A percentile compares a stretch with the other conserved stretches of the same genome.
Evolutionary conservation across 257 asterid species (phyloP).

Genomic region (Avicennia marina): DNA sequence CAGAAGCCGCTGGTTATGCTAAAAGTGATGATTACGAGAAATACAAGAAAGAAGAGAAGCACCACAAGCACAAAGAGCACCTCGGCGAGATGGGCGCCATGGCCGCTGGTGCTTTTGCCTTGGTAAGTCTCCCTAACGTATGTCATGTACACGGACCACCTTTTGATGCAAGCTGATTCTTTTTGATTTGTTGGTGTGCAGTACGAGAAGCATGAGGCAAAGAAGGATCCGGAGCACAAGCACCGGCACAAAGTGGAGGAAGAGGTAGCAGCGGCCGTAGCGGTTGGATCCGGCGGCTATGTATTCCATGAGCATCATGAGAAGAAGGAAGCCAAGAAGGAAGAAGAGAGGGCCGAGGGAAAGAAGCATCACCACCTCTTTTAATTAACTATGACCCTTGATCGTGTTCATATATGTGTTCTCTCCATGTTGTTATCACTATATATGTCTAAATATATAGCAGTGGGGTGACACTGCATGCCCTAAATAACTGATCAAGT

Average conservation of each 20-base stretch:
- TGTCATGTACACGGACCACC: too few relatives aligned
- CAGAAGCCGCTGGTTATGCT: slow-evolving; percentile 15
- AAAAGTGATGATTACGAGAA: slow-evolving; percentile 12
- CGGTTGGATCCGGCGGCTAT: slow-evolving; percentile 59
- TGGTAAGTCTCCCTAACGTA: too few relatives aligned
- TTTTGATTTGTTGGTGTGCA: slow-evolving; percentile 4
- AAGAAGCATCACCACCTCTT: slow-evolving; percentile 50
- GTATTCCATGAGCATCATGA: slow-evolving; percentile 69
- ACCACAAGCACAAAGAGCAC: slow-evolving; percentile 50
- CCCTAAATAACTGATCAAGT: too few relatives aligned
- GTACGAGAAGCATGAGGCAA: slow-evolving; percentile 68
- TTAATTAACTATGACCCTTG: too few relatives aligned
- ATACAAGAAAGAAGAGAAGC: slow-evolving; percentile 44
- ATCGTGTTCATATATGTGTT: too few relatives aligned
- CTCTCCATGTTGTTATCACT: too few relatives aligned
- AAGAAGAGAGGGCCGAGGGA: slow-evolving; percentile 47
- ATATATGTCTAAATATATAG: too few relatives aligned
- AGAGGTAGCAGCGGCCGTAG: slow-evolving; percentile 42
- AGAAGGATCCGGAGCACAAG: slow-evolving; percentile 62
- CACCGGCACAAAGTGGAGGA: slow-evolving; percentile 58
- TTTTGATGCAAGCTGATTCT: too few relatives aligned
- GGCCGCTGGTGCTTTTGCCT: slow-evolving; percentile 57
- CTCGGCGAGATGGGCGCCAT: slow-evolving; percentile 38
- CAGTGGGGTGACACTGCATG: too few relatives aligned
- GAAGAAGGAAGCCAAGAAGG: slow-evolving; percentile 50